These are phyloP conservation scores for Striga hermonthica DNA, from an alignment of 305 asterid species.

Conservation along the genomic window DNA sequence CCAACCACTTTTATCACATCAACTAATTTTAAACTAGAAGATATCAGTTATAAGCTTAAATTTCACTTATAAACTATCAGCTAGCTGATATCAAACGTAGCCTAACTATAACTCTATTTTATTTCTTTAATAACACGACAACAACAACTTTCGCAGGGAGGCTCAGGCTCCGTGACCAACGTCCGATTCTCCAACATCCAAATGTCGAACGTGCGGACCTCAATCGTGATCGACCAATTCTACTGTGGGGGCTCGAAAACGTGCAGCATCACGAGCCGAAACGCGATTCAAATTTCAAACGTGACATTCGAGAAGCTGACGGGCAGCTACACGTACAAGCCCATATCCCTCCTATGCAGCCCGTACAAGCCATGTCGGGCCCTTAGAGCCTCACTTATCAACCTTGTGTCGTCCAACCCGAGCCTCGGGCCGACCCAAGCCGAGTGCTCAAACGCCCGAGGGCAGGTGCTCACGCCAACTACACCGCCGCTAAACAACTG, in stretches of 20 bases:
- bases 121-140: no score
- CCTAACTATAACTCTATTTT: no score
- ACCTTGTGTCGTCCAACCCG: no score
- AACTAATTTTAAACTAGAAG: no score
- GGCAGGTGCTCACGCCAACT: no score
- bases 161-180: conserved; percentile 19
- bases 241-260: conserved; percentile 26
- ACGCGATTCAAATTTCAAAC: conserved; percentile 26
- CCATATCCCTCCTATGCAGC: conserved; percentile 31
- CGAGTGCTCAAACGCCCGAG: no score
- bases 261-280: background rate
- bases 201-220: conserved; percentile 28
- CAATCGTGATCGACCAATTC: conserved; percentile 32
- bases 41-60: no score
- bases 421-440: no score
- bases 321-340: conserved; percentile 22
- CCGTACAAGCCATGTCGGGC: conserved; percentile 15
- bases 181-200: conserved; percentile 27
- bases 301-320: conserved; percentile 11
- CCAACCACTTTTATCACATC: no score
- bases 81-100: no score
- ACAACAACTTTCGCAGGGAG: conserved; percentile 24
- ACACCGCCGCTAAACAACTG: no score
- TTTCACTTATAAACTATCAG: no score
- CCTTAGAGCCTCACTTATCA: background rate